A percentile compares a stretch with the other conserved stretches of the same genome.
Evolutionary conservation across 495 filamentous ascomycete genomes (phyloP).

Genomic region (Aspergillus asperescens): DNA sequence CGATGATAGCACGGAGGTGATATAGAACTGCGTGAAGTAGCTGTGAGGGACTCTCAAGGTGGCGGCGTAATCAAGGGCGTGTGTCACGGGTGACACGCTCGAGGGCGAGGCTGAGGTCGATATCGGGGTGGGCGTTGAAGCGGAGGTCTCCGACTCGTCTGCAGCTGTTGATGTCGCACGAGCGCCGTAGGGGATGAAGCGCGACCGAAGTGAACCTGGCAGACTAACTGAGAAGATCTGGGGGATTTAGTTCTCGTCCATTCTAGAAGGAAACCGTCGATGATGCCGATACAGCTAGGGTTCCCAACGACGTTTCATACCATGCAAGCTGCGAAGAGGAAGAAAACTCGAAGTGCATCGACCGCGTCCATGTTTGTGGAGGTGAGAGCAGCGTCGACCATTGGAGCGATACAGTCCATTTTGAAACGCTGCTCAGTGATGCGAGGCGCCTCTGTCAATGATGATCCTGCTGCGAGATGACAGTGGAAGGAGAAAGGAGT

Average conservation of each 20-base stretch:
- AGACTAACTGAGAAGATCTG: slow-evolving; percentile 52
- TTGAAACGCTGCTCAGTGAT: background rate
- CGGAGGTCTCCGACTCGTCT: slow-evolving; percentile 14
- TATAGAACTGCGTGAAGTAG: slow-evolving; percentile 87
- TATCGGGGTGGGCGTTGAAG: background rate
- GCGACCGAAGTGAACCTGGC: slow-evolving; percentile 44
- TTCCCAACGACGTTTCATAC: slow-evolving; percentile 27
- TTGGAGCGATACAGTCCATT: slow-evolving; percentile 22
- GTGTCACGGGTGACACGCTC: slow-evolving; percentile 11
- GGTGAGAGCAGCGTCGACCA: slow-evolving; percentile 26
- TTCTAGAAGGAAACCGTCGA: slow-evolving; percentile 12
- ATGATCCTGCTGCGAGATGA: no score
- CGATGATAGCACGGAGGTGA: slow-evolving; percentile 62
- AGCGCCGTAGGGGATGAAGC: slow-evolving; percentile 56
- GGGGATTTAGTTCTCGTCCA: slow-evolving; percentile 20
- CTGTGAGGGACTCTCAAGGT: slow-evolving; percentile 67
- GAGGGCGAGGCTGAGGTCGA: slow-evolving; percentile 10
- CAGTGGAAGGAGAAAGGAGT: background rate
- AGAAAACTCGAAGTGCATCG: slow-evolving; percentile 39
- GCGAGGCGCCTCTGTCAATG: background rate
- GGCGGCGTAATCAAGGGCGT: slow-evolving; percentile 49
- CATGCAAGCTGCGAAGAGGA: slow-evolving; percentile 43
- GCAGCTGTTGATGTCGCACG: slow-evolving; percentile 38
- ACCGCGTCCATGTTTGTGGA: slow-evolving; percentile 37
- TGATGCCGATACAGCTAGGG: background rate